Evolutionary conservation across 2,329 filamentous ascomycete species (phyloP).

Genomic region (Westerdykella ornata): DNA sequence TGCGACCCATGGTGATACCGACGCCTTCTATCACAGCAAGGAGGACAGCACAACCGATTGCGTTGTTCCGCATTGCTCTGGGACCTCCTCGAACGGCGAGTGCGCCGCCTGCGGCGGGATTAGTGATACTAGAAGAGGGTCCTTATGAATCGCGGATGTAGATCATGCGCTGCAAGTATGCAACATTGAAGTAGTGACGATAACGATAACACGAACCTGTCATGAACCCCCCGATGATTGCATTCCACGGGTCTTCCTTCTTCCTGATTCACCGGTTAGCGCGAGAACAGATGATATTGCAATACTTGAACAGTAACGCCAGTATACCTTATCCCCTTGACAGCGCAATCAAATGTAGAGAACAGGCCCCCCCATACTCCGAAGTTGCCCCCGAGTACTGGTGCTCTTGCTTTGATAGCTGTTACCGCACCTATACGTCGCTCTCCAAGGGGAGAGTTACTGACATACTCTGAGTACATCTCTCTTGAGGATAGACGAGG

Average conservation of each 20-base stretch:
- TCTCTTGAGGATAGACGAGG: too few species aligned
- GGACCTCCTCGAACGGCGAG: slow-evolving; percentile 87
- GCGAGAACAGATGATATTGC: neutral
- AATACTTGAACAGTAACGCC: neutral
- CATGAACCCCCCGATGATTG: slow-evolving; percentile 95
- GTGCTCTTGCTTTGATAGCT: slow-evolving; percentile 94
- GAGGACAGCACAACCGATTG: slow-evolving; percentile 91
- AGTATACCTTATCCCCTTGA: slow-evolving; percentile 62
- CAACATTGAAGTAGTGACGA: too few species aligned
- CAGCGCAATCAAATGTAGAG: slow-evolving; percentile 90
- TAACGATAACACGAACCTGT: slow-evolving; percentile 51
- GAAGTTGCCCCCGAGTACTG: slow-evolving; percentile 95
- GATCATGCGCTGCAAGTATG: neutral
- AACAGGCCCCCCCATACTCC: slow-evolving; percentile 97
- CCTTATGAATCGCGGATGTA: neutral
- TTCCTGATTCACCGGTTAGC: slow-evolving; percentile 45
- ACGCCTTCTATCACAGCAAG: slow-evolving; percentile 96
- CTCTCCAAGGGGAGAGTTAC: slow-evolving; percentile 65
- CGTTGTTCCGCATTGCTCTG: slow-evolving; percentile 87
- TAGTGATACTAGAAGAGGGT: neutral
- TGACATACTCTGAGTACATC: slow-evolving; percentile 18
- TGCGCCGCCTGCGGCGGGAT: slow-evolving; percentile 51
- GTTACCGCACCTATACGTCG: slow-evolving; percentile 89
- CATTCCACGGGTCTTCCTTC: slow-evolving; percentile 98
- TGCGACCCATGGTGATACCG: slow-evolving; percentile 88